Conservation (phyloP, 768 basidiomycete genomes). For the Tricholoma sp. region DNA sequence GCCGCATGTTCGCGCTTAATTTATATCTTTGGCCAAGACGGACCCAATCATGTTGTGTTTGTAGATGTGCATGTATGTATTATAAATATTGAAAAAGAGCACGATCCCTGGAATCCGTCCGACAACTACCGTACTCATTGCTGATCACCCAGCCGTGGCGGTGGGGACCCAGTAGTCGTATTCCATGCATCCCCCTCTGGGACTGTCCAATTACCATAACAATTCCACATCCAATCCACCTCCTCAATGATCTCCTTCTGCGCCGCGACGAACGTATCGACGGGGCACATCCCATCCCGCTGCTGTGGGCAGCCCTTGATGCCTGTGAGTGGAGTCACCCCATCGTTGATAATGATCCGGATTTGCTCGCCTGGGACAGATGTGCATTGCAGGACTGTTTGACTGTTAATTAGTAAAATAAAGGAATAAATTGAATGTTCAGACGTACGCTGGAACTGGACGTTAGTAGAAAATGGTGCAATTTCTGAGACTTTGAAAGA, state of each 20-base stretch:
- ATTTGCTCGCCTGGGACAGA: slow-evolving; percentile 54
- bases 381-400: slow-evolving; percentile 58
- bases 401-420: too few relatives aligned
- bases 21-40: not conserved
- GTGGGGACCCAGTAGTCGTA: slow-evolving; percentile 66
- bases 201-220: slow-evolving; percentile 71
- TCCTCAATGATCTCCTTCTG: slow-evolving; percentile 59
- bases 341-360: slow-evolving; percentile 86
- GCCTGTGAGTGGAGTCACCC: slow-evolving; percentile 72
- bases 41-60: not conserved
- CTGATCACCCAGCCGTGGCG: slow-evolving; percentile 18
- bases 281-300: slow-evolving; percentile 72
- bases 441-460: slow-evolving; percentile 79
- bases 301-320: slow-evolving; percentile 69
- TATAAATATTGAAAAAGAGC: not conserved
- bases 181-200: slow-evolving; percentile 64
- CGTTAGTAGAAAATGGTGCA: slow-evolving; percentile 83
- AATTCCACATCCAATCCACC: slow-evolving; percentile 74
- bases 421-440: not conserved
- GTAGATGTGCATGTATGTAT: too few relatives aligned
- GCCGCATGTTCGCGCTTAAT: slow-evolving; percentile 13
- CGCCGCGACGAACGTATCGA: slow-evolving; percentile 64
- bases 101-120: too few relatives aligned
- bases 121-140: not conserved
- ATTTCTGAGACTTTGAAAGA: slow-evolving; percentile 73